A percentile compares a stretch with the other conserved stretches of the same genome.
These are phyloP conservation scores for Leishmania martiniquensis DNA, from an alignment of 208 protist genomes.

Conservation along the genomic window DNA sequence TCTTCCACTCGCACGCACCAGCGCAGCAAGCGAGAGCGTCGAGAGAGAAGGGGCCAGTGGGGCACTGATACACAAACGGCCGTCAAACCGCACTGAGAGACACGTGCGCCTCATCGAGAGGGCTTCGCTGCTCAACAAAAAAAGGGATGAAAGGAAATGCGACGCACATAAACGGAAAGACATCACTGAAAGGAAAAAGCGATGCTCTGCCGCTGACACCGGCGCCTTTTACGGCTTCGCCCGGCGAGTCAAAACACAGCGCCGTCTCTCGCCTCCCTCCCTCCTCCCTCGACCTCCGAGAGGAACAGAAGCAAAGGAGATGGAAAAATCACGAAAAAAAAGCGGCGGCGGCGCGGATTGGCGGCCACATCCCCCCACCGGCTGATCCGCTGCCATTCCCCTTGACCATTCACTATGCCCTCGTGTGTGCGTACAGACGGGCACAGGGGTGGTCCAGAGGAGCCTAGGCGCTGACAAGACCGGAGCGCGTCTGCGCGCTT, in stretches of 20 bases:
- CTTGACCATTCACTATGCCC: no score
- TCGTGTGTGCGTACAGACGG: no score
- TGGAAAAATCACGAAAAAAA: no score
- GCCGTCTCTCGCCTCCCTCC: neutral
- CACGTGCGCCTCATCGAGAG: neutral
- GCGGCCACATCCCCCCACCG: no score
- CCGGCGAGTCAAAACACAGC: neutral
- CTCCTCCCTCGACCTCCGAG: neutral
- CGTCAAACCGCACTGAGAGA: no score
- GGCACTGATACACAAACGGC: neutral
- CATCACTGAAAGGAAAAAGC: neutral
- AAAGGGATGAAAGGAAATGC: no score
- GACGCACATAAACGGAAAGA: no score
- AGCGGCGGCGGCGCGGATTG: no score
- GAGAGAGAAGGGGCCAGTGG: neutral
- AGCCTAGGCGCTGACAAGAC: no score
- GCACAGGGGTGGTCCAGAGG: no score
- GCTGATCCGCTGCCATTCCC: no score
- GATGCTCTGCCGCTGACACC: neutral
- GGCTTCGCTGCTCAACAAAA: no score
- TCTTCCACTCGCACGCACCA: neutral
- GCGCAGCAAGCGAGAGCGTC: neutral
- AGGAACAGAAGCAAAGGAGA: neutral
- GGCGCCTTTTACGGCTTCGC: neutral
- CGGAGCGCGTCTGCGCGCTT: neutral